These are phyloP conservation scores for Eucalyptus regnans DNA, from an alignment of 345 rosid species.

Conservation along the genomic window DNA sequence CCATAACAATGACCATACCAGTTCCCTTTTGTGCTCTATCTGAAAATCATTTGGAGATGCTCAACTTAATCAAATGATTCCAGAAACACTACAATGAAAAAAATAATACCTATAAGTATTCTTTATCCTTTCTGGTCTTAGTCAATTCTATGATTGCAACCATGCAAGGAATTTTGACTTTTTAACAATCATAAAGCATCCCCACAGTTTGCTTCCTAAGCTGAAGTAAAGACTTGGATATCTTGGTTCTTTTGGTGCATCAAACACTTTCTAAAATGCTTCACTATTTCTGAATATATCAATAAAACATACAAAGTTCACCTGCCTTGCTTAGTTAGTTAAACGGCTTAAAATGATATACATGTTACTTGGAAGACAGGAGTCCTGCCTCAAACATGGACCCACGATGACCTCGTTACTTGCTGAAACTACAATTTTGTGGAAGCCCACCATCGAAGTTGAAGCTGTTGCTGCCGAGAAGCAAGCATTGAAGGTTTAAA, in stretches of 20 bases:
- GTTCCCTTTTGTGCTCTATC: background rate
- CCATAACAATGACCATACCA: background rate
- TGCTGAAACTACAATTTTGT: constrained; percentile 68
- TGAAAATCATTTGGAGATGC: background rate
- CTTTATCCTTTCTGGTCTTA: background rate
- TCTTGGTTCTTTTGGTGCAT: background rate
- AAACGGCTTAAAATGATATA: background rate
- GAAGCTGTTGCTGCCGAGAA: constrained; percentile 87
- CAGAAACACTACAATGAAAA: background rate
- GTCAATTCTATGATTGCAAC: background rate
- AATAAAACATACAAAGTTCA: too few relatives aligned
- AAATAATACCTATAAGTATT: background rate
- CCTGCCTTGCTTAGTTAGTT: background rate
- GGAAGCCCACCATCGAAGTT: constrained; percentile 78
- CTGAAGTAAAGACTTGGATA: too few relatives aligned
- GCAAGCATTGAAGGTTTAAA: constrained; percentile 51
- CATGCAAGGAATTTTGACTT: background rate
- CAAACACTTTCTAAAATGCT: background rate
- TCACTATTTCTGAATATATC: too few relatives aligned
- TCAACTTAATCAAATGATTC: background rate
- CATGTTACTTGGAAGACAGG: constrained; percentile 85
- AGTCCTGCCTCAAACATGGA: constrained; percentile 95
- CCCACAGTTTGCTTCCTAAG: background rate
- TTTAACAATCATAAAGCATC: background rate
- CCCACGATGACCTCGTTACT: constrained; percentile 53